These are phyloP conservation scores for Vigna hirtella DNA, from an alignment of 306 rosid genomes.

Conservation along the genomic window DNA sequence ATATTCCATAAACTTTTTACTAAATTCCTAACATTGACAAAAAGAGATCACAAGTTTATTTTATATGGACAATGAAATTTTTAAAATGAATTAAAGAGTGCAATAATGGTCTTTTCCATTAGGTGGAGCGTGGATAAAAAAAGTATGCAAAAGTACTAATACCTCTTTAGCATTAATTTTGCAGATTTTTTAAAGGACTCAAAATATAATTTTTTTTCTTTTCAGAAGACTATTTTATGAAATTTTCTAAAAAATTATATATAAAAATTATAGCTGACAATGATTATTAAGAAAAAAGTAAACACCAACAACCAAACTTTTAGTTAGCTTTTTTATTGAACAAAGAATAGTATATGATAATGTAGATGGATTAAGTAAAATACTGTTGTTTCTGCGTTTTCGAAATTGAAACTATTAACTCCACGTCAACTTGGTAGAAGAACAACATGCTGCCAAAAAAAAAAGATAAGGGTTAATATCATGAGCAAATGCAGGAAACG, in stretches of 20 bases:
- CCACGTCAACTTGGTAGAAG: constrained; percentile 57
- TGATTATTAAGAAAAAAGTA: not conserved
- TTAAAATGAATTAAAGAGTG: no score
- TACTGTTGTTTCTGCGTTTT: constrained; percentile 34
- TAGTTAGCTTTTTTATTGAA: not conserved
- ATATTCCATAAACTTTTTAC: no score
- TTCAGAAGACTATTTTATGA: no score
- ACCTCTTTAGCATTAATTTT: no score
- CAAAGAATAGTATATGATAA: not conserved
- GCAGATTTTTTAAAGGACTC: no score
- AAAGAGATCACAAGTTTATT: no score
- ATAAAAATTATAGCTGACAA: not conserved
- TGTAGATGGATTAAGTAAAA: not conserved
- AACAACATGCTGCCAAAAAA: constrained; percentile 78
- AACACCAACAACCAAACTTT: not conserved
- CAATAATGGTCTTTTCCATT: no score
- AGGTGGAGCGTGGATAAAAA: no score
- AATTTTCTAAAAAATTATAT: not conserved
- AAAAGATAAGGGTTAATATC: not conserved
- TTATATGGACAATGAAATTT: no score
- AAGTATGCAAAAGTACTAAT: no score
- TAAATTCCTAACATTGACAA: no score
- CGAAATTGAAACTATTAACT: constrained; percentile 19
- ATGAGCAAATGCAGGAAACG: constrained; percentile 13
- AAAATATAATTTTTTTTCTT: no score